A percentile compares a stretch with the other conserved stretches of the same genome.
Conservation (phyloP, 305 asterid genomes). For the Plantago lanceolata region DNA sequence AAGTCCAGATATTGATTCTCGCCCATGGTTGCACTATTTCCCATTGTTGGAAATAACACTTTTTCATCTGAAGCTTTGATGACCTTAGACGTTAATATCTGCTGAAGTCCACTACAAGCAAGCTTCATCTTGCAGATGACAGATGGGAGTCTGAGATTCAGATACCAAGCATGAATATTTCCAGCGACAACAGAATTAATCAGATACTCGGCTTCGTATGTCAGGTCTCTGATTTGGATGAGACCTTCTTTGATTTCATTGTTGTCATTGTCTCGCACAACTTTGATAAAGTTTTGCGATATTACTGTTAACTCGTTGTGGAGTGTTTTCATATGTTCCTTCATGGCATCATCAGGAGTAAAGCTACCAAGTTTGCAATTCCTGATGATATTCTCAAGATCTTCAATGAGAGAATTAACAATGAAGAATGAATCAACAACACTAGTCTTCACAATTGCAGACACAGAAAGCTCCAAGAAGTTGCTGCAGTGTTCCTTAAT, state of each 20-base stretch:
- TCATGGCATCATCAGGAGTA: not conserved
- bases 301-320: constrained; percentile 15
- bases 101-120: not conserved
- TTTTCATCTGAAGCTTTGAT: not conserved
- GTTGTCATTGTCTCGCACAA: not conserved
- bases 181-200: constrained; percentile 15
- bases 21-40: not conserved
- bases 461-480: not conserved
- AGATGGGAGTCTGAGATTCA: constrained; percentile 5
- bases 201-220: constrained; percentile 25
- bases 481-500: not conserved
- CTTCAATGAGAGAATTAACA: constrained; percentile 20
- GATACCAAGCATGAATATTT: not conserved
- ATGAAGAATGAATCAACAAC: constrained; percentile 5
- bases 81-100: not conserved
- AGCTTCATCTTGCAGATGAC: not conserved
- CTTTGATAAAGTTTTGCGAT: not conserved
- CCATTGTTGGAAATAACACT: not conserved
- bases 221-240: constrained; percentile 12
- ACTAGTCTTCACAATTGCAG: not conserved
- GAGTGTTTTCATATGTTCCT: constrained; percentile 15
- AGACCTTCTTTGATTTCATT: constrained; percentile 2
- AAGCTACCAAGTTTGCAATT: too few relatives aligned
- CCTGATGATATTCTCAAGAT: not conserved
- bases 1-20: constrained; percentile 10